A percentile compares a stretch with the other conserved stretches of the same genome.
Conservation (phyloP, 768 basidiomycete species). For the Trametes meyenii region DNA sequence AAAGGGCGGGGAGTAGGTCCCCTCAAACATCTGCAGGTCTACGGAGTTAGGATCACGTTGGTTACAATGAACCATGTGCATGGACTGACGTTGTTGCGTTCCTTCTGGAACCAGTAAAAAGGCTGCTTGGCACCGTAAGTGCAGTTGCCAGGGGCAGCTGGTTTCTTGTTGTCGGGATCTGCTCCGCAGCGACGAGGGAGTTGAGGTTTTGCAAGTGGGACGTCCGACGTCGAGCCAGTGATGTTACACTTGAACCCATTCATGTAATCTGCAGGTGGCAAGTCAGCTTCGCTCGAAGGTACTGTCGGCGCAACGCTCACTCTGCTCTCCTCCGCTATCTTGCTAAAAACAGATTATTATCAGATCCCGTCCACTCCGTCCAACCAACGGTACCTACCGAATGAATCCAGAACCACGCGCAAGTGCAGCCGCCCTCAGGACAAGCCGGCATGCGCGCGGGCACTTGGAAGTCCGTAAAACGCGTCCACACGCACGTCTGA, state of each 20-base stretch:
- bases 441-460: constrained; percentile 71
- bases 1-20: constrained; percentile 58
- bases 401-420: constrained; percentile 79
- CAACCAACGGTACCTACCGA: constrained; percentile 39
- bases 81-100: constrained; percentile 59
- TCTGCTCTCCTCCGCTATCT: constrained; percentile 65
- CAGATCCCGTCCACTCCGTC: too few relatives aligned
- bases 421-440: constrained; percentile 62
- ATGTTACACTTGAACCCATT: constrained; percentile 73
- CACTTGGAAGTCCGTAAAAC: constrained; percentile 70
- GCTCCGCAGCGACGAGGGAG: constrained; percentile 68
- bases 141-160: constrained; percentile 59
- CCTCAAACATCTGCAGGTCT: constrained; percentile 62
- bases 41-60: background rate
- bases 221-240: constrained; percentile 52
- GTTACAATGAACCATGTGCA: background rate
- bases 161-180: constrained; percentile 50
- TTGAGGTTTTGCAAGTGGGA: constrained; percentile 55
- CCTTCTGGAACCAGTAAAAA: constrained; percentile 68
- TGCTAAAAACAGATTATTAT: background rate
- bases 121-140: constrained; percentile 74
- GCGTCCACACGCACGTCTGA: constrained; percentile 72
- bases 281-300: background rate
- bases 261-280: constrained; percentile 59
- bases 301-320: constrained; percentile 36